phyloP scores from a whole-genome alignment of 306 rosid genomes.

The Castanospermum australe region DNA sequence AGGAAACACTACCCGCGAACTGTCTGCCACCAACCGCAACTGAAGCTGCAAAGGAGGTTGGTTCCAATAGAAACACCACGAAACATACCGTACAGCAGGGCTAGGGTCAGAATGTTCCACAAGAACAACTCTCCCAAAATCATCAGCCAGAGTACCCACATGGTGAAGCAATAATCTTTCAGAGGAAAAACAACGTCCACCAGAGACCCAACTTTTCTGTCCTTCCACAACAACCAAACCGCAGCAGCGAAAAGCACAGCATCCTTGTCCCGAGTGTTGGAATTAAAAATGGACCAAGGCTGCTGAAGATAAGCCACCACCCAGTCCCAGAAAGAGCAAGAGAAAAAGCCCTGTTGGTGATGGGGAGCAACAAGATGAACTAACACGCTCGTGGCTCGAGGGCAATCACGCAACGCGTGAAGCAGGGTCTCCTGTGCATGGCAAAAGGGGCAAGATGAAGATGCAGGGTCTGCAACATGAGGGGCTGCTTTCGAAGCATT shows the following conservation, averaged over 20 bases:
- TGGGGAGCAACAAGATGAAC: not conserved
- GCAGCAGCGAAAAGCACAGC: slow-evolving; percentile 13
- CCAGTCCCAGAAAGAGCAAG: slow-evolving; percentile 6
- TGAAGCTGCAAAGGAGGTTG: slow-evolving; percentile 23
- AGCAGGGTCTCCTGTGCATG: slow-evolving; percentile 13
- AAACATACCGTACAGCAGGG: slow-evolving; percentile 6
- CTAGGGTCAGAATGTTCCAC: not conserved
- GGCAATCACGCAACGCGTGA: slow-evolving; percentile 23
- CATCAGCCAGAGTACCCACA: slow-evolving; percentile 11
- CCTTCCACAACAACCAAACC: slow-evolving; percentile 27
- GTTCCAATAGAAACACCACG: slow-evolving; percentile 24
- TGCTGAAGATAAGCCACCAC: slow-evolving; percentile 17
- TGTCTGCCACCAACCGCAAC: not conserved
- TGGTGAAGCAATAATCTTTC: not conserved
- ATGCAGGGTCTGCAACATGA: not conserved
- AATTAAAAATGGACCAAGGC: slow-evolving; percentile 2
- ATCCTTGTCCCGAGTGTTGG: not conserved
- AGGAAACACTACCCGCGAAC: not conserved
- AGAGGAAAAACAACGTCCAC: not conserved
- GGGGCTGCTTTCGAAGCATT: not conserved
- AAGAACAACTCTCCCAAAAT: not conserved
- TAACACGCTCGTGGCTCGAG: slow-evolving; percentile 17
- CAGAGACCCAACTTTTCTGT: slow-evolving; percentile 12
- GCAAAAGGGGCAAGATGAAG: slow-evolving; percentile 6
- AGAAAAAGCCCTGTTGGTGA: slow-evolving; percentile 1